Evolutionary conservation across 192 early-diverging fungal species (phyloP).

Genomic region (Backusella liffmaniae): DNA sequence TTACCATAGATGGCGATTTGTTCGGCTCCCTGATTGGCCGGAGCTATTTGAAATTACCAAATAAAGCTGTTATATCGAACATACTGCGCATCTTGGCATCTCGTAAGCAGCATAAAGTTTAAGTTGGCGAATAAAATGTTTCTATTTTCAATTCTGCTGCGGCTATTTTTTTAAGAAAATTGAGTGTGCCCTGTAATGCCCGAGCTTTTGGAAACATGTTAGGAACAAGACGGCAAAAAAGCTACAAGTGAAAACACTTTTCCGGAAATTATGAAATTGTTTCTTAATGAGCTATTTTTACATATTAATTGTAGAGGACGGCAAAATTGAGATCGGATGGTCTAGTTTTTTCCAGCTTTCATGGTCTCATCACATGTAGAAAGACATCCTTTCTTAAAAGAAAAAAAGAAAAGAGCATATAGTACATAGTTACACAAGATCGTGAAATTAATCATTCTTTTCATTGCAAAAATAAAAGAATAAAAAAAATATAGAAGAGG

Average conservation of each 20-base stretch:
- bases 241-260: neutral
- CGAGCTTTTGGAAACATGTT: neutral
- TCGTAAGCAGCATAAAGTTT: neutral
- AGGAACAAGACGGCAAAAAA: neutral
- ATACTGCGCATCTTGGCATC: neutral
- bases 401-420: neutral
- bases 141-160: neutral
- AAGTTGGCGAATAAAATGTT: neutral
- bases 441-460: neutral
- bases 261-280: neutral
- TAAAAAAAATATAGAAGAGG: neutral
- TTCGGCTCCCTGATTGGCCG: too few relatives aligned
- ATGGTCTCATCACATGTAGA: neutral
- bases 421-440: neutral
- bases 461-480: neutral
- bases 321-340: too few relatives aligned
- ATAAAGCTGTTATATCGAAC: too few relatives aligned
- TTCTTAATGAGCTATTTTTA: neutral
- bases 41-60: too few relatives aligned
- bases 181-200: neutral
- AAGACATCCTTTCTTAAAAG: neutral
- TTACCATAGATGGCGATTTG: too few relatives aligned
- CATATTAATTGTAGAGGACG: neutral
- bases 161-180: neutral
- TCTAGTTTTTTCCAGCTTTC: neutral